phyloP scores from a whole-genome alignment of 1,139 yeast genomes.

The Zhuliangozyma parablackwelliae region DNA sequence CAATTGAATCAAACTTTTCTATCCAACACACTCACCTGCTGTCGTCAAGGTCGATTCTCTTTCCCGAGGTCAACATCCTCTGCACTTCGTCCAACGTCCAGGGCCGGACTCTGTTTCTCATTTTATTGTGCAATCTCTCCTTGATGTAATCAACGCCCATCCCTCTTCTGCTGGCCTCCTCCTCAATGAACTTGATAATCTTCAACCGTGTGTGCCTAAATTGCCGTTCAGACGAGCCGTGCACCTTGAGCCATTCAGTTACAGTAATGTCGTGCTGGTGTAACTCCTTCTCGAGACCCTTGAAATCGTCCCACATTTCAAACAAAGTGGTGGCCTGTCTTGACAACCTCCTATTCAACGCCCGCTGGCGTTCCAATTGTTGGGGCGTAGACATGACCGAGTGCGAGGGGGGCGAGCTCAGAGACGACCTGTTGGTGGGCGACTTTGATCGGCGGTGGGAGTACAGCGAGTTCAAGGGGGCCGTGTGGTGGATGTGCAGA shows the following conservation, averaged over 20 bases:
- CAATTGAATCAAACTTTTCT: too few species aligned
- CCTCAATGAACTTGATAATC: conserved; percentile 31
- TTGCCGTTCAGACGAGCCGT: conserved; percentile 32
- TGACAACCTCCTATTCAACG: conserved; percentile 24
- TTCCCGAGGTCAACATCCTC: conserved; percentile 32
- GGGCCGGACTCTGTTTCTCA: conserved; percentile 30
- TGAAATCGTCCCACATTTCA: conserved; percentile 41
- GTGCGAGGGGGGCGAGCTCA: neutral
- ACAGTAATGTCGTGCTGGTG: conserved; percentile 24
- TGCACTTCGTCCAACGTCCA: conserved; percentile 41
- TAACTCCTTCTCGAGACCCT: conserved; percentile 25
- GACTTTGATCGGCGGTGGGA: neutral
- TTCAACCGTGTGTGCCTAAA: conserved; percentile 32
- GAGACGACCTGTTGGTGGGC: neutral
- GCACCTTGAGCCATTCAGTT: conserved; percentile 35
- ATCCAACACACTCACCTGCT: conserved; percentile 1
- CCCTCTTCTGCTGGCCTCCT: conserved; percentile 24
- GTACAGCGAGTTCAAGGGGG: neutral
- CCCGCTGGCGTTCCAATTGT: conserved; percentile 17
- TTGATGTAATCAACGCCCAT: conserved; percentile 23
- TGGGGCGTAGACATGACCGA: conserved; percentile 4
- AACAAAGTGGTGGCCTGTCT: conserved; percentile 29
- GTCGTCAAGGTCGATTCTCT: conserved; percentile 26
- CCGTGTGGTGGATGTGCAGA: neutral
- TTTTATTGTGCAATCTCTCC: conserved; percentile 28